phyloP scores from a whole-genome alignment of 768 basidiomycete species.

The Mycena belliarum region DNA sequence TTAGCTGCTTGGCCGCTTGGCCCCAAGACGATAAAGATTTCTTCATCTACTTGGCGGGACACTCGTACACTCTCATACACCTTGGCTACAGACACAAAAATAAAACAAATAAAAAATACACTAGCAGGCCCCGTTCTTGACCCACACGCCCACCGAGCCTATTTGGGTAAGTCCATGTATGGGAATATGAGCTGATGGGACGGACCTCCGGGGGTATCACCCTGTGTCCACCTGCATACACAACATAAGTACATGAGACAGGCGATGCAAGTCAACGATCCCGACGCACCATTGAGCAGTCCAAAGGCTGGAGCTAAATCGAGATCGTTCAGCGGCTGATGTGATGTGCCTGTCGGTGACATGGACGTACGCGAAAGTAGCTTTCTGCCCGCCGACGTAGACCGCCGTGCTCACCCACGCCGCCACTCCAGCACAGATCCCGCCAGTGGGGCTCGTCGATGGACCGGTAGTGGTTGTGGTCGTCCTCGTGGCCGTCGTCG shows the following conservation, averaged over 20 bases:
- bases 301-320: slow-evolving; percentile 39
- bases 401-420: slow-evolving; percentile 50
- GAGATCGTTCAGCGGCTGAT: too few relatives aligned
- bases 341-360: neutral
- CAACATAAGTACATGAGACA: neutral
- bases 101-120: slow-evolving; percentile 22
- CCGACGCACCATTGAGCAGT: slow-evolving; percentile 47
- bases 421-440: slow-evolving; percentile 48
- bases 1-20: too few relatives aligned
- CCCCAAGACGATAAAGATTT: neutral
- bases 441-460: slow-evolving; percentile 30
- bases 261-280: neutral
- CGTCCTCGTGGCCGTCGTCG: neutral
- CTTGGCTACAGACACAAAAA: neutral
- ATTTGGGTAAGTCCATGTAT: neutral
- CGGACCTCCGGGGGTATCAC: slow-evolving; percentile 53
- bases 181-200: slow-evolving; percentile 7
- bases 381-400: slow-evolving; percentile 55
- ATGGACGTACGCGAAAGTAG: slow-evolving; percentile 47
- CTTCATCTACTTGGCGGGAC: neutral
- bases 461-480: slow-evolving; percentile 9
- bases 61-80: too few relatives aligned
- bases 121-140: slow-evolving; percentile 55
- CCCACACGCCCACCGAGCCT: slow-evolving; percentile 57
- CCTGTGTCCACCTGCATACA: slow-evolving; percentile 58